Percentiles rank a stretch among this genome's conserved stretches.
Conservation (phyloP, 2,329 filamentous ascomycete genomes). For the Pestalotiopsis sp. region DNA sequence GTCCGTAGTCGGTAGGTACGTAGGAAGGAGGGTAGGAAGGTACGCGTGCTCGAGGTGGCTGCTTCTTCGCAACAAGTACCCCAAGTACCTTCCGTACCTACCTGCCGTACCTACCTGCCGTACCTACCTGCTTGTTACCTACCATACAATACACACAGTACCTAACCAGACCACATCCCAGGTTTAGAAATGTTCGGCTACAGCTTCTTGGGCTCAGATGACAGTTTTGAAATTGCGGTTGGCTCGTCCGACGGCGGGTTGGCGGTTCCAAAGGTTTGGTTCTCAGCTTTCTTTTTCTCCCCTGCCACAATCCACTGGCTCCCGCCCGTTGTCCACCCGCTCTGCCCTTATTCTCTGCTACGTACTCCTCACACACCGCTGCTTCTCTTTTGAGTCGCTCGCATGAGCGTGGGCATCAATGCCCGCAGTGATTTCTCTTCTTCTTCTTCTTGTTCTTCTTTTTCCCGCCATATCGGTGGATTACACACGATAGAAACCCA, state of each 20-base stretch:
- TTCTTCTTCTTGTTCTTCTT: background rate
- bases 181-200: background rate
- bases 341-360: background rate
- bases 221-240: constrained; percentile 11
- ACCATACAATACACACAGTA: no score
- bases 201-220: constrained; percentile 23
- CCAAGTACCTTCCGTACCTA: background rate
- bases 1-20: background rate
- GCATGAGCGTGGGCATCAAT: background rate
- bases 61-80: background rate
- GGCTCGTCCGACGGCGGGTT: constrained; percentile 6
- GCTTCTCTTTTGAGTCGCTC: background rate
- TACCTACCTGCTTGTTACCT: no score
- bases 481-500: background rate
- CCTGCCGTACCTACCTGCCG: background rate
- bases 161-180: background rate
- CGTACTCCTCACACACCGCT: background rate
- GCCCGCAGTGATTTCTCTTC: background rate
- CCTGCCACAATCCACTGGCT: constrained; percentile 15
- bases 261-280: constrained; percentile 29
- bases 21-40: background rate
- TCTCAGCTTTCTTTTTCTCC: constrained; percentile 26
- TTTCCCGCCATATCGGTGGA: background rate
- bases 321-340: background rate
- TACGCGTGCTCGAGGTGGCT: background rate